Evolutionary conservation across 768 basidiomycete genomes (phyloP), one percentile per base, ranked within the genome.

Genomic region (Daedaleopsis sinensis): DNA sequence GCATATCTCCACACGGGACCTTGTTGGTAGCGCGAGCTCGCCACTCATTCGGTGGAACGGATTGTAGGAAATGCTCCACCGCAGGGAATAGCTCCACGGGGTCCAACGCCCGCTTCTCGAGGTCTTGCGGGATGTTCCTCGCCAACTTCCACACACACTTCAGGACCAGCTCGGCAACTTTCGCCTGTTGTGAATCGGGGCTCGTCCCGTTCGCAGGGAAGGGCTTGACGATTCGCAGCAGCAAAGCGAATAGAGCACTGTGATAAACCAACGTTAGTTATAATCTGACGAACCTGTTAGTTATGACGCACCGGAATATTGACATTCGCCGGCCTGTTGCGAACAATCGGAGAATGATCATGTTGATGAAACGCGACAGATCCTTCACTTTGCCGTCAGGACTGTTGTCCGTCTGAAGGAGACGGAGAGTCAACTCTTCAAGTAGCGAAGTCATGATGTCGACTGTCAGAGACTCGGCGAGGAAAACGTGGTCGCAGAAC

Each of bases 81-180:
- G 95, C 90, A 16, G 90, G 89, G 71, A 98, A 90, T 36, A 99
- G 76, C 66, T 94, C 92, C 18, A 93, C 88, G 19, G 95, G 91
- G 71, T 94, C 91, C 38, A 99, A 80, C 19, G 85, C 81, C 5
- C 85, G 80, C 46, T 93, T 90, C 64, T 84, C 84, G 49, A 99
- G 82, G 72, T 96, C 94, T 70, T 95, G 92, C 6, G 94, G 94
- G 51, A 98, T 93, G 65, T 93, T 96, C 65, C 96, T 84, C 6
- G 94, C 94, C 58, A 98, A 78, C 76, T 99, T 99, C 97, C 97
- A 98, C 27, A 99, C 86, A 75, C 97, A 99, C 79, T 98, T 96
- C 60, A 95, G 75, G 18, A 94, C 93, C 21, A 98, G 83, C 73
- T 98, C 96, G 1, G 94, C 93, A 19, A 98, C 91, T 67, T 91